A percentile compares a stretch with the other conserved stretches of the same genome.
Evolutionary conservation across 345 rosid genomes (phyloP).

Genomic region (Arabidopsis suecica): DNA sequence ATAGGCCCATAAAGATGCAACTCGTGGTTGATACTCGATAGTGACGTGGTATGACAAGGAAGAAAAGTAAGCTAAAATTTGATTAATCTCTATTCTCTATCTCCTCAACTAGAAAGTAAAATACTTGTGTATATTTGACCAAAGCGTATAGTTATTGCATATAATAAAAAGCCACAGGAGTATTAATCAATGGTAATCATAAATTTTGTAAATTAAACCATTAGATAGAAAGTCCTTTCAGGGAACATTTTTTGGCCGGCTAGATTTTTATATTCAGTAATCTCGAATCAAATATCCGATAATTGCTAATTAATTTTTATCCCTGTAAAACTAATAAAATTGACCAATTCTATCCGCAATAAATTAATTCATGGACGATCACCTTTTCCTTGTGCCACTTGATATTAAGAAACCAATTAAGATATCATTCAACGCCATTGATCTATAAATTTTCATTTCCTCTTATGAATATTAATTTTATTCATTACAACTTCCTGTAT

Average conservation of each 20-base stretch:
- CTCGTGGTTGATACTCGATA: not conserved
- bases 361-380: not conserved
- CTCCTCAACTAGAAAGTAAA: conserved; percentile 31
- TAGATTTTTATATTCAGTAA: not conserved
- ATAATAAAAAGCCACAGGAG: conserved; percentile 16
- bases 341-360: not conserved
- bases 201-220: conserved; percentile 3
- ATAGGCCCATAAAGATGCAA: conserved; percentile 25
- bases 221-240: not conserved
- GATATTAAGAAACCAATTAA: conserved; percentile 23
- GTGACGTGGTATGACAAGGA: conserved; percentile 31
- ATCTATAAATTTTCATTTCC: not conserved
- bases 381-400: conserved; percentile 31
- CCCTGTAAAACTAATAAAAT: conserved; percentile 2
- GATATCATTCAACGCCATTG: not conserved
- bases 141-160: conserved; percentile 13
- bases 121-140: conserved; percentile 37
- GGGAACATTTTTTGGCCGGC: conserved; percentile 36
- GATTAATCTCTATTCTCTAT: not conserved
- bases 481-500: not conserved
- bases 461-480: conserved; percentile 1
- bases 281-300: conserved; percentile 25
- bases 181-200: not conserved
- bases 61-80: conserved; percentile 3
- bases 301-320: conserved; percentile 7